Conservation (phyloP, 2,329 filamentous ascomycete species). For the Fusarium sp. region DNA sequence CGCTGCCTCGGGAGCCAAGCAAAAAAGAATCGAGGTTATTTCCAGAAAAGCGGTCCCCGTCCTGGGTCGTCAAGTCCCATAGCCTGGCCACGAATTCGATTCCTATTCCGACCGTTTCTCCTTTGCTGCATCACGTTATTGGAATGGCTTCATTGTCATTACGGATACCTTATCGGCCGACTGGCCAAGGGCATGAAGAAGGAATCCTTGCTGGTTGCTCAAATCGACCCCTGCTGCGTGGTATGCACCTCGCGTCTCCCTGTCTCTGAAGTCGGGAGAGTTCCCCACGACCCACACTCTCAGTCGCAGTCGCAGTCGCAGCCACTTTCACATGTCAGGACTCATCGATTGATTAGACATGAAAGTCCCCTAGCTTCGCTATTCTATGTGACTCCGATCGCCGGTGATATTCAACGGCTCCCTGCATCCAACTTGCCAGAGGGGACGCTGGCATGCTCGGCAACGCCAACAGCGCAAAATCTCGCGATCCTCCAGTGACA, state of each 20-base stretch:
- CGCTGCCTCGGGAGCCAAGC: slow-evolving; percentile 35
- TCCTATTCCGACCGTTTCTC: slow-evolving; percentile 30
- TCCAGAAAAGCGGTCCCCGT: slow-evolving; percentile 36
- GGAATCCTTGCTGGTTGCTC: slow-evolving; percentile 8
- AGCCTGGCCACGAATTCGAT: slow-evolving; percentile 29
- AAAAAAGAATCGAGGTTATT: slow-evolving; percentile 22
- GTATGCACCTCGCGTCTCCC: slow-evolving; percentile 32
- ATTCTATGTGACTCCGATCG: slow-evolving; percentile 17
- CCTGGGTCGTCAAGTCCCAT: slow-evolving; percentile 3
- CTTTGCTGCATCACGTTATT: slow-evolving; percentile 34
- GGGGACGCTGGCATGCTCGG: slow-evolving; percentile 28
- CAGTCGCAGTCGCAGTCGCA: slow-evolving; percentile 34
- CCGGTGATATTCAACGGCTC: slow-evolving; percentile 6
- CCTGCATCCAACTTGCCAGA: neutral
- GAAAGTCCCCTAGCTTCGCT: slow-evolving; percentile 1
- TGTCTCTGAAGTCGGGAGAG: slow-evolving; percentile 18
- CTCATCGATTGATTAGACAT: slow-evolving; percentile 17
- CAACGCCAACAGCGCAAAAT: slow-evolving; percentile 15
- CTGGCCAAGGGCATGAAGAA: slow-evolving; percentile 2
- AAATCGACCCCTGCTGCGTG: slow-evolving; percentile 23
- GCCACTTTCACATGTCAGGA: slow-evolving; percentile 49
- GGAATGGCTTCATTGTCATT: slow-evolving; percentile 10
- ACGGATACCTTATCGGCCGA: slow-evolving; percentile 32
- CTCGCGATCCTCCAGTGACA: slow-evolving; percentile 8
- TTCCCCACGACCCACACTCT: slow-evolving; percentile 23